Percentiles rank a stretch among this genome's conserved stretches.
phyloP scores from a whole-genome alignment of 139 green algal genomes.

The Picochlorum sp. region DNA sequence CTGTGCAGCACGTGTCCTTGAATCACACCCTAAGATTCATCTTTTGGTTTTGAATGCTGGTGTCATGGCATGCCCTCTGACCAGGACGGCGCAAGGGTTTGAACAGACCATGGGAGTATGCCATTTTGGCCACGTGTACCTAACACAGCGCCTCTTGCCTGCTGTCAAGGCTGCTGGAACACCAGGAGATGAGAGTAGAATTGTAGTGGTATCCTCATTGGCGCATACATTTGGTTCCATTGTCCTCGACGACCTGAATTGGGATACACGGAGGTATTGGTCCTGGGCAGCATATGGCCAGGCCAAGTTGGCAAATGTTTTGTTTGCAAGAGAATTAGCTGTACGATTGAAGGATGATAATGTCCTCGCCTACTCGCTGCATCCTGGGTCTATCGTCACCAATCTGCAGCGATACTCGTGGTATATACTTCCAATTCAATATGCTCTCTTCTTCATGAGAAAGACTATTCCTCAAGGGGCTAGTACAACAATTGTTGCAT shows the following conservation, averaged over 20 bases:
- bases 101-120: slow-evolving; percentile 38
- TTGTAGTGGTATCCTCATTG: slow-evolving; percentile 18
- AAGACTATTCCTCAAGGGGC: slow-evolving; percentile 47
- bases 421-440: background rate
- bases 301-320: slow-evolving; percentile 39
- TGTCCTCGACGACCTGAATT: slow-evolving; percentile 25
- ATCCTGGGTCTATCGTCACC: slow-evolving; percentile 71
- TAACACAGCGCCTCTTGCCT: slow-evolving; percentile 23
- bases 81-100: slow-evolving; percentile 36
- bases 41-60: slow-evolving; percentile 17
- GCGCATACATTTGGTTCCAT: slow-evolving; percentile 20
- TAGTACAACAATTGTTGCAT: slow-evolving; percentile 59
- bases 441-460: background rate
- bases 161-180: slow-evolving; percentile 9
- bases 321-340: slow-evolving; percentile 50
- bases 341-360: slow-evolving; percentile 17
- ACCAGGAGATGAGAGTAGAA: slow-evolving; percentile 7
- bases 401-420: slow-evolving; percentile 50
- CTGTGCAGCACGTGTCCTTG: background rate
- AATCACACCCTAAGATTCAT: background rate
- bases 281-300: slow-evolving; percentile 35
- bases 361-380: slow-evolving; percentile 58
- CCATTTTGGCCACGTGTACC: slow-evolving; percentile 36
- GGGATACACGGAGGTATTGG: slow-evolving; percentile 8
- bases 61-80: slow-evolving; percentile 30